Conservation (phyloP, 1,284 basidiomycete genomes). For the Leccinum griseonigrum region DNA sequence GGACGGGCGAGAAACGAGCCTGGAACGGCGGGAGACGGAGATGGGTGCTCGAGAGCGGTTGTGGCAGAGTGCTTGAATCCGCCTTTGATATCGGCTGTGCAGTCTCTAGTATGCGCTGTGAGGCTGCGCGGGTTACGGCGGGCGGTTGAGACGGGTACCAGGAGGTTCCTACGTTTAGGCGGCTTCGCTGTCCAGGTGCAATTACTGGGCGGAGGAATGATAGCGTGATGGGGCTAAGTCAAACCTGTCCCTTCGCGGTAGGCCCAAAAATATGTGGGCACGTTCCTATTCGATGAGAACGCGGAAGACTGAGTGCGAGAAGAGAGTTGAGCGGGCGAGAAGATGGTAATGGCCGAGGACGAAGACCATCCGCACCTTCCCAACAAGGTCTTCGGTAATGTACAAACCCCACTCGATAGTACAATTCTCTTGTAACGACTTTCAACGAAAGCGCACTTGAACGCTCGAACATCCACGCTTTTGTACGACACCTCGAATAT, state of each 20-base stretch:
- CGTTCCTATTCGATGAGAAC: background rate
- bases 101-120: background rate
- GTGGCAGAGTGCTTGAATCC: background rate
- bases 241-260: background rate
- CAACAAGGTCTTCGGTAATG: too few relatives aligned
- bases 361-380: too few relatives aligned
- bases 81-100: background rate
- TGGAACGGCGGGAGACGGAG: background rate
- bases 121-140: background rate
- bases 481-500: background rate
- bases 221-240: background rate
- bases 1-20: background rate
- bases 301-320: background rate
- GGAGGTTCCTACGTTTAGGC: background rate
- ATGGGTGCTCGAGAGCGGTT: too few relatives aligned
- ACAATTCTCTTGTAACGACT: background rate
- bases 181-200: background rate
- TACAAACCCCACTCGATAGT: too few relatives aligned
- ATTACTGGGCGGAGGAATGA: too few relatives aligned
- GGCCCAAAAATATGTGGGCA: background rate
- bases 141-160: background rate
- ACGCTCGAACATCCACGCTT: background rate
- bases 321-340: background rate
- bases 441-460: background rate
- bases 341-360: too few relatives aligned